Evolutionary conservation across 2,329 filamentous ascomycete species (phyloP).

Genomic region (Aureobasidium musti): DNA sequence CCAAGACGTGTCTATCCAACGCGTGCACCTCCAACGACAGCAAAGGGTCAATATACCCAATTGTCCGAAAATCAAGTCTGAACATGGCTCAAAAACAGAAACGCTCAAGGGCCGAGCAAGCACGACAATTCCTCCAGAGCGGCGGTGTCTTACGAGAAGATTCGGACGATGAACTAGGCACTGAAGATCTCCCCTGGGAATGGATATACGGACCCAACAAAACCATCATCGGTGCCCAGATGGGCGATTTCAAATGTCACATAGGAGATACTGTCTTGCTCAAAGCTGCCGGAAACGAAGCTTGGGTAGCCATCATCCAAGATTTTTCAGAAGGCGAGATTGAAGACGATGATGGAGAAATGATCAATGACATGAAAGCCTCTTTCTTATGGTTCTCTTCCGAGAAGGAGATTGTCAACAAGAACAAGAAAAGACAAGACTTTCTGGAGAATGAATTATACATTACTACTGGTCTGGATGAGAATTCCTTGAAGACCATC

Average conservation of each 20-base stretch:
- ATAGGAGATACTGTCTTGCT: slow-evolving; percentile 83
- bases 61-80: neutral
- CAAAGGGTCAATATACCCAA: neutral
- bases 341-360: slow-evolving; percentile 61
- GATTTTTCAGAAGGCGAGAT: slow-evolving; percentile 72
- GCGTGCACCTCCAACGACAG: neutral
- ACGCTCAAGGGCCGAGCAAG: slow-evolving; percentile 49
- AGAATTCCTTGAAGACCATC: slow-evolving; percentile 84
- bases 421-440: slow-evolving; percentile 78
- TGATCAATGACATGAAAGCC: slow-evolving; percentile 64
- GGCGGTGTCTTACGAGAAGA: slow-evolving; percentile 71
- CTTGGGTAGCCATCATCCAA: slow-evolving; percentile 89
- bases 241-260: slow-evolving; percentile 76
- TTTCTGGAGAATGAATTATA: slow-evolving; percentile 84
- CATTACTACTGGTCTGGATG: slow-evolving; percentile 81
- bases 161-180: slow-evolving; percentile 79
- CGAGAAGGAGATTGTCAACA: slow-evolving; percentile 83
- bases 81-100: slow-evolving; percentile 37
- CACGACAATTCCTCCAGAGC: slow-evolving; percentile 55
- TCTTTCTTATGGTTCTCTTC: slow-evolving; percentile 97
- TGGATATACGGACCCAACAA: slow-evolving; percentile 57
- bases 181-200: slow-evolving; percentile 55
- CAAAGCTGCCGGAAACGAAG: slow-evolving; percentile 85
- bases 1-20: slow-evolving; percentile 9
- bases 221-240: slow-evolving; percentile 74